These are phyloP conservation scores for Geranium brycei DNA, from an alignment of 345 rosid genomes.

Conservation along the genomic window DNA sequence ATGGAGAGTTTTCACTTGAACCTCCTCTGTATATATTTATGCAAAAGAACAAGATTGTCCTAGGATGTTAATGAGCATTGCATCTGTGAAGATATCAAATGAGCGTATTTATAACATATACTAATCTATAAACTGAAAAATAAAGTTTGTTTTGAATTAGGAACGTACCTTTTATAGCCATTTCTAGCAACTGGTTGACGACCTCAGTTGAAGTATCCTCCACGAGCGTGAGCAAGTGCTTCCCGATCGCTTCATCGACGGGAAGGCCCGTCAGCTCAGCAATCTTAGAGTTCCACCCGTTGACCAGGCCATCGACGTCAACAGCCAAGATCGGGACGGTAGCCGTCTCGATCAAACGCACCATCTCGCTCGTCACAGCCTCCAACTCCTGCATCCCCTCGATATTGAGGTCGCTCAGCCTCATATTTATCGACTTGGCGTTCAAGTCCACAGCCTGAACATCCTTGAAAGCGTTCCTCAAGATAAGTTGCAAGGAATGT, in stretches of 20 bases:
- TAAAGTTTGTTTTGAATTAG: conserved; percentile 3
- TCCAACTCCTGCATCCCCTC: conserved; percentile 84
- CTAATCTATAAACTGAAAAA: too few relatives aligned
- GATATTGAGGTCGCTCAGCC: conserved; percentile 59
- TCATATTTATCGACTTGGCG: conserved; percentile 37
- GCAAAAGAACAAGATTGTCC: too few relatives aligned
- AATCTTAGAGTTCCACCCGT: conserved; percentile 91
- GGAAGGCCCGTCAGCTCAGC: conserved; percentile 77
- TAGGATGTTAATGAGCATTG: too few relatives aligned
- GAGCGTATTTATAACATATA: neutral
- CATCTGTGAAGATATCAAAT: too few relatives aligned
- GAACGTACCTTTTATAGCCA: conserved; percentile 66
- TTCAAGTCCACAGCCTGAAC: conserved; percentile 29
- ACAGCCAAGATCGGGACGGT: conserved; percentile 83
- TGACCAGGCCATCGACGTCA: conserved; percentile 70
- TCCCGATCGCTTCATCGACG: conserved; percentile 76
- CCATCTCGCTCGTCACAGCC: conserved; percentile 94
- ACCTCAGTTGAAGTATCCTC: conserved; percentile 65
- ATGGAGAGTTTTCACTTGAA: too few relatives aligned
- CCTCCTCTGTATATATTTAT: too few relatives aligned
- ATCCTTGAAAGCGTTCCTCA: conserved; percentile 72
- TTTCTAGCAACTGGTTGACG: conserved; percentile 51
- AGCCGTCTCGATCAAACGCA: conserved; percentile 88
- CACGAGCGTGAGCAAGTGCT: conserved; percentile 64
- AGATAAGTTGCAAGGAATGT: conserved; percentile 86